phyloP scores from a whole-genome alignment of 371 early-diverging fungal species.

The Mucor indicus region DNA sequence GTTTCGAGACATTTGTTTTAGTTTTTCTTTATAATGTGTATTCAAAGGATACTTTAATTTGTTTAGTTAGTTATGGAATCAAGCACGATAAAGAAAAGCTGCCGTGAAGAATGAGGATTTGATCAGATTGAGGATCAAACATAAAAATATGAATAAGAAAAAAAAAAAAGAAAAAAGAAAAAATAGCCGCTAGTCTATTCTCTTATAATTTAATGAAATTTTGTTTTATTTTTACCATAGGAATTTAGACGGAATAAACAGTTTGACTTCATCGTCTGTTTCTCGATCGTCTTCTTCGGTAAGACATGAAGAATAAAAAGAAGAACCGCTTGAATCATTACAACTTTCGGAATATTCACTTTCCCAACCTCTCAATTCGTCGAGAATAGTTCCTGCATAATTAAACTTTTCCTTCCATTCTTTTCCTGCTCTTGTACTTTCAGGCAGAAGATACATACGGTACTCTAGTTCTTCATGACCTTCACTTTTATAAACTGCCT shows the following conservation, averaged over 20 bases:
- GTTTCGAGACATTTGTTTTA: conserved; percentile 18
- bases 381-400: conserved; percentile 25
- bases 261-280: too few relatives aligned
- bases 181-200: neutral
- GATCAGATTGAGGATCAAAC: conserved; percentile 20
- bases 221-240: neutral
- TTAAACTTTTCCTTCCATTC: conserved; percentile 27
- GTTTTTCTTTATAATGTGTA: neutral
- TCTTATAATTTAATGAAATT: neutral
- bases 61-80: conserved; percentile 8
- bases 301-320: too few relatives aligned
- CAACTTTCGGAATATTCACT: neutral
- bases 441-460: conserved; percentile 29
- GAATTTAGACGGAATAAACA: too few relatives aligned
- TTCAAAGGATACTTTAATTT: neutral
- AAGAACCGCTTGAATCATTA: neutral
- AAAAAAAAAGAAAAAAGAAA: conserved; percentile 4
- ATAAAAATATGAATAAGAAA: conserved; percentile 5
- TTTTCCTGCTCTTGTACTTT: conserved; percentile 15
- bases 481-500: conserved; percentile 9
- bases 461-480: conserved; percentile 13
- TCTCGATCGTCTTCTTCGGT: neutral
- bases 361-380: conserved; percentile 18
- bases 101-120: conserved; percentile 14
- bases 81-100: conserved; percentile 7